Base-by-base conservation (phyloP, 2,329 filamentous ascomycete genomes). In the Pseudogymnoascus sp. region DNA sequence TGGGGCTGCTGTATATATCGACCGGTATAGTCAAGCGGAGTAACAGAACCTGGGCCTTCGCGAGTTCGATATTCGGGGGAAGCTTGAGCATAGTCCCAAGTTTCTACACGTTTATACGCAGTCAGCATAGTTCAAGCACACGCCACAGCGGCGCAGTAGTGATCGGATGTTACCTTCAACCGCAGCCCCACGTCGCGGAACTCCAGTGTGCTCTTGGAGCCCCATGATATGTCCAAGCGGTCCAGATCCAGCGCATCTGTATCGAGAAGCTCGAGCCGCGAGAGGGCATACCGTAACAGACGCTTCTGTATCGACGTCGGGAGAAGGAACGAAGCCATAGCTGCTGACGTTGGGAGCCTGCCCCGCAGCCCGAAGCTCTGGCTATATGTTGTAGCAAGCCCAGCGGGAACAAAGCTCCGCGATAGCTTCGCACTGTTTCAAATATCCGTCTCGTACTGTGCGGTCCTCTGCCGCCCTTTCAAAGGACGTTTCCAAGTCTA, bases 221-320 rank as follows among this genome's bases (percentile, higher is more conserved):
- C 94, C 74, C 90, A 83, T 50, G 86, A 86, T 67, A 97, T 84
- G 67, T 95, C 91, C 65, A 97, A 77, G 67, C 91, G 90, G 65
- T 94, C 91, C 64, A 94, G 81, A 70, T 97, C 89, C 66, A 97
- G 78, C 11, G 89, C 87, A 70, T 95, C 88, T 62, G 90, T 89
- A 70, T 97, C 94, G 63, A 99, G 83, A 61, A 97, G 80, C 67
- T 96, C 91, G 62, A 96, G 80, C 62, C 87, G 86, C 22, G 88
- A 88, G 41, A 99, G 79, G 58, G 87, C 90, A 77, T 94, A 96
- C 67, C 90, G 87, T 66, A 97, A 82, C 69, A 97, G 81, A 73
- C 88, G 86, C 81, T 94, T 96, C 76, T 92, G 90, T 79, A 96
- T 90, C 67, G 84, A 89, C 65, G 91, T 70, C 16, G 66, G 64